These are phyloP conservation scores for Heritiera fomes DNA, from an alignment of 345 rosid species.

Conservation along the genomic window DNA sequence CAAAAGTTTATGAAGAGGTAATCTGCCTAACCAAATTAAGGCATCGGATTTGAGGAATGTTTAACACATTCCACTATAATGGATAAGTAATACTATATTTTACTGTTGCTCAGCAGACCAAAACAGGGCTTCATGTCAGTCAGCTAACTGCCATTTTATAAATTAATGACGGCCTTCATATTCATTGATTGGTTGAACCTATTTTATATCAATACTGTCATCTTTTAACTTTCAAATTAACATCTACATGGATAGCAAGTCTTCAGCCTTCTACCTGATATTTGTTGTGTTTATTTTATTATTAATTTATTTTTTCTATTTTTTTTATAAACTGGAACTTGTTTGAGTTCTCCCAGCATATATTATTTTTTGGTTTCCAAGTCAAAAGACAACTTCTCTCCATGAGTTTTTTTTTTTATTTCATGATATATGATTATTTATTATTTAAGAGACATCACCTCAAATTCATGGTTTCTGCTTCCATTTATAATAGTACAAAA, in stretches of 20 bases:
- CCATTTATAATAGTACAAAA: not conserved
- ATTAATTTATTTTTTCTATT: not conserved
- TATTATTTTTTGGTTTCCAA: not conserved
- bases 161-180: not conserved
- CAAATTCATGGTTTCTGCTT: not conserved
- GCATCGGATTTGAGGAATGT: not conserved
- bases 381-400: not conserved
- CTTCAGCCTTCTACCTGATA: not conserved
- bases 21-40: slow-evolving; percentile 7
- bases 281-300: not conserved
- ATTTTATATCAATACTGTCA: not conserved
- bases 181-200: not conserved
- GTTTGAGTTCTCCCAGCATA: not conserved
- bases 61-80: not conserved
- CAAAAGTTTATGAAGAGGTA: slow-evolving; percentile 88
- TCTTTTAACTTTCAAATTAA: not conserved
- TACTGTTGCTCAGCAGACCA: not conserved
- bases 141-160: slow-evolving; percentile 9
- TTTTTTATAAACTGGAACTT: not conserved
- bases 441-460: not conserved
- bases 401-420: not conserved
- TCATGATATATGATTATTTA: not conserved
- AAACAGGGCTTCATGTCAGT: slow-evolving; percentile 1
- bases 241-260: not conserved
- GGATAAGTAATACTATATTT: not conserved